Evolutionary conservation across 75 land plant species (phyloP).

Genomic region (Chamaecyparis obtusa): DNA sequence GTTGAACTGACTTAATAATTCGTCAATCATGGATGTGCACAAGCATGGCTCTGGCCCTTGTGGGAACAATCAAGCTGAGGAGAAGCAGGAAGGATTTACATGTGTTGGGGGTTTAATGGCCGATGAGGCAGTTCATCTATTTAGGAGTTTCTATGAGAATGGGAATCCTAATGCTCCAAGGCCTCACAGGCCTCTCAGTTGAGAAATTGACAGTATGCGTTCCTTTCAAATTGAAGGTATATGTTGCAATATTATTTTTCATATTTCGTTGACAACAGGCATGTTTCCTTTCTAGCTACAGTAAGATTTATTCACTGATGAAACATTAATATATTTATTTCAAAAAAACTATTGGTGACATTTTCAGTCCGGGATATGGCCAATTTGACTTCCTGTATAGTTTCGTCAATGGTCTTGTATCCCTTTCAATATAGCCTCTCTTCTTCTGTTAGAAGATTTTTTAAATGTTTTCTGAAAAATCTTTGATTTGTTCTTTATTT

Average conservation of each 20-base stretch:
- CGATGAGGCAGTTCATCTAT: constrained; percentile 79
- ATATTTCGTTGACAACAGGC: neutral
- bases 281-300: neutral
- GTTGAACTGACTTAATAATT: neutral
- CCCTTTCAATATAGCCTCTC: too few relatives aligned
- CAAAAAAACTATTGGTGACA: neutral
- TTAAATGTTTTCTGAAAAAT: neutral
- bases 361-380: neutral
- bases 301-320: too few relatives aligned
- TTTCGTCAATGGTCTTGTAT: neutral
- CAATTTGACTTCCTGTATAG: neutral
- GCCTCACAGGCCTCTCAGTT: too few relatives aligned
- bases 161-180: constrained; percentile 98
- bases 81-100: constrained; percentile 40
- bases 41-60: constrained; percentile 29
- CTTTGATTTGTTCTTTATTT: neutral
- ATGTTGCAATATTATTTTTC: neutral
- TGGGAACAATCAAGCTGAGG: constrained; percentile 4
- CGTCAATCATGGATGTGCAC: constrained; percentile 77
- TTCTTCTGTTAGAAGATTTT: neutral
- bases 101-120: constrained; percentile 87
- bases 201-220: too few relatives aligned
- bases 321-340: too few relatives aligned
- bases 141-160: constrained; percentile 85
- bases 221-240: neutral